Percentiles rank a stretch among this genome's conserved stretches.
Evolutionary conservation across 2,329 filamentous ascomycete genomes (phyloP).

Genomic region (Ascochyta viciae-villosae): DNA sequence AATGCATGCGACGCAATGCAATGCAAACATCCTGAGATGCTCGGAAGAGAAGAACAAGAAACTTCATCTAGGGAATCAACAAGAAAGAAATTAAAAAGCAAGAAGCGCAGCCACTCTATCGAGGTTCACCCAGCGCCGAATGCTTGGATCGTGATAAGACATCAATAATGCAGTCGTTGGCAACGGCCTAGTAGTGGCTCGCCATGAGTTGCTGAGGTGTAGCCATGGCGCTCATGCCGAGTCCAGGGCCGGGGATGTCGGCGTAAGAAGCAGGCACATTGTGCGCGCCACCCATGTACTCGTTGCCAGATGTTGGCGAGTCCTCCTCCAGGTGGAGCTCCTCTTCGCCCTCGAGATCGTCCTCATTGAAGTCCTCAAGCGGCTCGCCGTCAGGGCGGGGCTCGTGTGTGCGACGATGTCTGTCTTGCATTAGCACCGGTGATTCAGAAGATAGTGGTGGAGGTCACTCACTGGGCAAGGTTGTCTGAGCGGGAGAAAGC

Average conservation of each 20-base stretch:
- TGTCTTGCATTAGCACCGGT: constrained; percentile 50
- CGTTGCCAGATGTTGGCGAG: constrained; percentile 75
- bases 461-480: constrained; percentile 81
- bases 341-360: constrained; percentile 88
- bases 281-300: constrained; percentile 56
- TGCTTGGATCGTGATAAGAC: constrained; percentile 35
- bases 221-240: constrained; percentile 51
- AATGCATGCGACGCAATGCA: constrained; percentile 39
- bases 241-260: constrained; percentile 45
- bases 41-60: constrained; percentile 33
- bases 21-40: constrained; percentile 25
- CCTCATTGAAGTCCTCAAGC: constrained; percentile 72
- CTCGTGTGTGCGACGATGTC: constrained; percentile 83
- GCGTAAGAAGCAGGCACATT: constrained; percentile 43
- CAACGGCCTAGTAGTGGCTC: constrained; percentile 50
- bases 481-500: constrained; percentile 99
- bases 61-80: constrained; percentile 29
- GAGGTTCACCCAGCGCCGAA: constrained; percentile 36
- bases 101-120: constrained; percentile 21
- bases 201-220: constrained; percentile 54
- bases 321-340: constrained; percentile 80
- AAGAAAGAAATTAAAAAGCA: constrained; percentile 28
- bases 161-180: constrained; percentile 20
- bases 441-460: constrained; percentile 13
- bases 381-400: constrained; percentile 68